Percentiles rank a stretch among this genome's conserved stretches.
phyloP scores from a whole-genome alignment of 805 yeast species.

The Suhomyces pyralidae region DNA sequence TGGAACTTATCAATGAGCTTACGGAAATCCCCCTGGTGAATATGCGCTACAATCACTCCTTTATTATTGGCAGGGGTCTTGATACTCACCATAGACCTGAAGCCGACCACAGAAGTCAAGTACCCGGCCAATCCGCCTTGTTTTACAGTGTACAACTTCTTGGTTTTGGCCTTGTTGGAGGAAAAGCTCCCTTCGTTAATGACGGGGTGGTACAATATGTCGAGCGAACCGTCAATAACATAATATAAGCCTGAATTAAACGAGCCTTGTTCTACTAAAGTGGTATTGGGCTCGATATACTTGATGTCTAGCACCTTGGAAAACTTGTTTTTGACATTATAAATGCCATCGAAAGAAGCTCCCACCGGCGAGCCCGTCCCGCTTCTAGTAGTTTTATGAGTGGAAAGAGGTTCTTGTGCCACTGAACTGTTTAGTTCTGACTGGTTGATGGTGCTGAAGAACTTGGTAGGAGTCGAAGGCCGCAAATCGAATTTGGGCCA shows the following conservation, averaged over 20 bases:
- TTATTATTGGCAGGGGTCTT: conserved; percentile 56
- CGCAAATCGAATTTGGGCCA: conserved; percentile 10
- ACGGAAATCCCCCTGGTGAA: conserved; percentile 62
- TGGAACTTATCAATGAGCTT: conserved; percentile 72
- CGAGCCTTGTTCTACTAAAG: conserved; percentile 61
- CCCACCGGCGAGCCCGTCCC: not conserved
- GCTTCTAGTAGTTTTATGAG: not conserved
- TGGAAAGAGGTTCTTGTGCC: too few relatives aligned
- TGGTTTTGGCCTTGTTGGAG: conserved; percentile 9
- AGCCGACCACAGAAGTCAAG: conserved; percentile 74
- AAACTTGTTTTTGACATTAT: conserved; percentile 54
- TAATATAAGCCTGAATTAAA: conserved; percentile 74
- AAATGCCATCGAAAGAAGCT: conserved; percentile 35
- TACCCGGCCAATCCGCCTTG: conserved; percentile 89
- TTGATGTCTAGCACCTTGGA: conserved; percentile 58
- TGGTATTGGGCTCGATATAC: conserved; percentile 50
- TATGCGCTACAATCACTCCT: conserved; percentile 61
- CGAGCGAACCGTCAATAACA: conserved; percentile 74
- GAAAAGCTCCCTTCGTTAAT: conserved; percentile 14
- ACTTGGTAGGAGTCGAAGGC: conserved; percentile 20
- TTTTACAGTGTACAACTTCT: conserved; percentile 53
- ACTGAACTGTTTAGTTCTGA: conserved; percentile 8
- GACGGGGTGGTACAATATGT: conserved; percentile 45
- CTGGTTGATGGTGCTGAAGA: conserved; percentile 31
- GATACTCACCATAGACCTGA: conserved; percentile 71